Base-by-base conservation (phyloP, 805 yeast species). In the Myxozyma lipomycoides region DNA sequence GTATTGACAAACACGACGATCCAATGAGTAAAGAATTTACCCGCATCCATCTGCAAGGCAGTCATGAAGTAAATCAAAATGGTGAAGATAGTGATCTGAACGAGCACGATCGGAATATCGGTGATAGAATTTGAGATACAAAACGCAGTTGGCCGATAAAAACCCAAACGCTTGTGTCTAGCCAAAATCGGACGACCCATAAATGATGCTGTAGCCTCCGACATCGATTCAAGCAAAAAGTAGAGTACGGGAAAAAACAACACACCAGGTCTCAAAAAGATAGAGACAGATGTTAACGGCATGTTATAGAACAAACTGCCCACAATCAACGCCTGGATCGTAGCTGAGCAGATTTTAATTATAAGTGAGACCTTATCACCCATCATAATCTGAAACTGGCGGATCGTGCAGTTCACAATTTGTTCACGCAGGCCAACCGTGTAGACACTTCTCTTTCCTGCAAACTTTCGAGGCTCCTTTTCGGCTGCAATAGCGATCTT, bases 111-210 rank as follows among this genome's bases (percentile, higher is more conserved):
- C 3, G 84, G 85, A 32, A 80, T 56, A 59, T 82, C 84, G 6
- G 83, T 73, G n/a, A 81, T 55, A 49, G 82, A 73, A 2, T 82
- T 76, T 0, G 85, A 82, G 39, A 82, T 60, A 0, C 86, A 84
- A 60, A 82, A 83, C 3, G 86, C 82, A 46, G 79, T 70, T 10
- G 84, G 83, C 55, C 76, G 81, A 58, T 81, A 81, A 36, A 81
- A 63, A 1, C 82, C 79, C 58, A 74, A 80, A 24, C 73, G 73
- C 56, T 75, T 75, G 55, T 81, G 86, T 61, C 81, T 81, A 58
- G 77, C 81, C 35, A 79, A 76, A 52, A 81, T 73, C 18, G 78
- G 75, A 61, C 85, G 73, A 28, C 74, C 73, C 51, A 71, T 77
- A 55, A 65, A 76, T 26, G 70, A 62, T 23, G 69, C 52, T 45